Percentiles rank a stretch among this genome's conserved stretches.
Conservation (phyloP, 1,284 basidiomycete species). For the Cutaneotrichosporon curvatum region DNA sequence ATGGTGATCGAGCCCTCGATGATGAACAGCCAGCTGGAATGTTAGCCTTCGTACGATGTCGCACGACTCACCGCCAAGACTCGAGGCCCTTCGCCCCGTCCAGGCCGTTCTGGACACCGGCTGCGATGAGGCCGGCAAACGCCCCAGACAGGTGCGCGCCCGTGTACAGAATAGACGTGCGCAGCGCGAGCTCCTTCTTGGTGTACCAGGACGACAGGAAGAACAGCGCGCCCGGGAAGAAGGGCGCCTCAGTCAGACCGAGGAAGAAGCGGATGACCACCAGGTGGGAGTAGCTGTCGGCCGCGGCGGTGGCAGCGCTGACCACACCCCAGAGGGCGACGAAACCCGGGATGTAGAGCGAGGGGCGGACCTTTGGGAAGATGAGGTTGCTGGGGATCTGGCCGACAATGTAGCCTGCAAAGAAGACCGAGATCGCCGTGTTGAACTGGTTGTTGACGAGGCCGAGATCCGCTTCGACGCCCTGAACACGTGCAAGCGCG, state of each 20-base stretch:
- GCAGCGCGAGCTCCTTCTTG: slow-evolving; percentile 17
- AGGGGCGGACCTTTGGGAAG: slow-evolving; percentile 7
- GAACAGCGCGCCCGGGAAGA: slow-evolving; percentile 29
- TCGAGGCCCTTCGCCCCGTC: slow-evolving; percentile 12
- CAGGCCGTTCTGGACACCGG: slow-evolving; percentile 19
- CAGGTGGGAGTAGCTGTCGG: slow-evolving; percentile 13
- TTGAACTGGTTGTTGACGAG: slow-evolving; percentile 29
- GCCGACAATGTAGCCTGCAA: slow-evolving; percentile 38
- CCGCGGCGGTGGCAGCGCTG: slow-evolving; percentile 8
- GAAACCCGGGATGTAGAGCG: slow-evolving; percentile 18
- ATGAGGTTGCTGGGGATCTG: slow-evolving; percentile 2
- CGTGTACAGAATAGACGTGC: slow-evolving; percentile 21
- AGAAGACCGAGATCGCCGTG: slow-evolving; percentile 41
- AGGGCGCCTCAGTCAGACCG: slow-evolving; percentile 24
- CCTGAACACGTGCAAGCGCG: slow-evolving; percentile 17
- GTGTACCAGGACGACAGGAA: slow-evolving; percentile 25
- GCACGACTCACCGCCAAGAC: slow-evolving; percentile 12
- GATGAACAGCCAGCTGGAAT: slow-evolving; percentile 20
- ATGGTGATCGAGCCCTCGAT: slow-evolving; percentile 17
- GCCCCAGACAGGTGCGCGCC: slow-evolving; percentile 26
- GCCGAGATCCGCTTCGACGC: slow-evolving; percentile 27
- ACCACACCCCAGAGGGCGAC: slow-evolving; percentile 15
- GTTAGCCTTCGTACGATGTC: too few species aligned
- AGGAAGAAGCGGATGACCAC: slow-evolving; percentile 32
- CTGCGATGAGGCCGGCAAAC: slow-evolving; percentile 30